Evolutionary conservation across 2,329 filamentous ascomycete genomes (phyloP).

Genomic region (Podosphaera aphanis): DNA sequence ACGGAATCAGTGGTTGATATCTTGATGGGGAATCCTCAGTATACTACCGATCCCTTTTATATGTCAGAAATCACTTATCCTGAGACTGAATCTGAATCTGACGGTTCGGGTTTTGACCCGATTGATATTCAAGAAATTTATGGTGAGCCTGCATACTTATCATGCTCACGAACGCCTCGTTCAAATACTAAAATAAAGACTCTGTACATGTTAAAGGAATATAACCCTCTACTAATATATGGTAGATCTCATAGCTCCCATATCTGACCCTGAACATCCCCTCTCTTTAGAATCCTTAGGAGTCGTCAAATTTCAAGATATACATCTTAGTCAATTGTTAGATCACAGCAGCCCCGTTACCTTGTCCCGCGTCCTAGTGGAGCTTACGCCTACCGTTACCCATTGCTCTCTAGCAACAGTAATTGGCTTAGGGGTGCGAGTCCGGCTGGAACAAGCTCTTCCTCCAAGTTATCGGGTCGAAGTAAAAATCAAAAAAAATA

Average conservation of each 20-base stretch:
- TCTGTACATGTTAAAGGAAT: neutral
- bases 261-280: slow-evolving; percentile 90
- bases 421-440: slow-evolving; percentile 78
- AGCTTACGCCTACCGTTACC: slow-evolving; percentile 88
- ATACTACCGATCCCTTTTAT: slow-evolving; percentile 16
- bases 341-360: slow-evolving; percentile 27
- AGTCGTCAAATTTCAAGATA: slow-evolving; percentile 89
- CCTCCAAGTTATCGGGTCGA: slow-evolving; percentile 83
- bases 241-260: slow-evolving; percentile 74
- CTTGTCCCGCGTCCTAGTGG: slow-evolving; percentile 54
- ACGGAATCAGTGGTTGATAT: slow-evolving; percentile 11
- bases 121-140: slow-evolving; percentile 97
- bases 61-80: slow-evolving; percentile 14
- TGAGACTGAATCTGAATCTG: slow-evolving; percentile 18
- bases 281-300: slow-evolving; percentile 79
- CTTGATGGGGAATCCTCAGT: slow-evolving; percentile 12
- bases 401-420: slow-evolving; percentile 93
- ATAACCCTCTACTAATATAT: slow-evolving; percentile 8
- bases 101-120: slow-evolving; percentile 45
- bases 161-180: neutral
- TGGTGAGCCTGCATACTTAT: slow-evolving; percentile 26
- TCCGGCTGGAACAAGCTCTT: slow-evolving; percentile 71
- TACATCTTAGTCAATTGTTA: slow-evolving; percentile 49
- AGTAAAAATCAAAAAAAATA: slow-evolving; percentile 82
- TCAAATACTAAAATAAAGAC: neutral